Base-by-base conservation (phyloP, 164 flowering plant species). In the Tetrastigma voinierianum region DNA sequence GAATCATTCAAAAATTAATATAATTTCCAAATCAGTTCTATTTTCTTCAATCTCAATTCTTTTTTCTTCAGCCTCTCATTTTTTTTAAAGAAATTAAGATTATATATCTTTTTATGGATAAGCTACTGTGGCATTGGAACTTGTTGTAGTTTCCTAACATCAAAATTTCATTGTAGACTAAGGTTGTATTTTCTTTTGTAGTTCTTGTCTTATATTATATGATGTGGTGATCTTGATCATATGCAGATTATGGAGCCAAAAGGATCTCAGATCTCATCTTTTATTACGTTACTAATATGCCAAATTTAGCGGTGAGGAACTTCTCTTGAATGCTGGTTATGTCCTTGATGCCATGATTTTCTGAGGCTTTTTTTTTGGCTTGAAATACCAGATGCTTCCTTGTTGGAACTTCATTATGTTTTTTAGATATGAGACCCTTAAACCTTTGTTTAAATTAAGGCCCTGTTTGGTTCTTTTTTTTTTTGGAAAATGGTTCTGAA, bases 251-350 rank as follows among this genome's bases (percentile, higher is more conserved):
- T 62, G 83, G 61, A 61, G 72, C 68, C 44, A 73, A 86, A 59
- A 64, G 80, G 62, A 63, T 88, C 55, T 86, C 97, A 54, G 56
- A 71, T 32, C 78, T 87, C 72, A 88, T 94, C 59, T 76, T 46
- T 65, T 65, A 69, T 71, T 89, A 84, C 72, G 81, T 70, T 40
- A 69, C 61, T 47, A 72, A 83, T 85, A 73, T 83, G 68, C 87
- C 90, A 67, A 86, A 87, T 71, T 83, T 84, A 80, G 79, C 71
- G 96, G 98, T 94, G 86, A 93, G 98, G 78, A 79, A 80, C 77
- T 79, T 88, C 75, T 81, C 84, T 77, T 84, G 84, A 84, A 74
- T 69, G 51, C 82, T 79, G 75, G 83, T 81, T 79, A 78, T 48
- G 46, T 66, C 67, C 74, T 70, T 49, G 55, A 68, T 70, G 72